Evolutionary conservation across 352 stramenopile species (phyloP), one percentile per base, ranked within the genome.

Genomic region (Pythium scleroteichum): DNA sequence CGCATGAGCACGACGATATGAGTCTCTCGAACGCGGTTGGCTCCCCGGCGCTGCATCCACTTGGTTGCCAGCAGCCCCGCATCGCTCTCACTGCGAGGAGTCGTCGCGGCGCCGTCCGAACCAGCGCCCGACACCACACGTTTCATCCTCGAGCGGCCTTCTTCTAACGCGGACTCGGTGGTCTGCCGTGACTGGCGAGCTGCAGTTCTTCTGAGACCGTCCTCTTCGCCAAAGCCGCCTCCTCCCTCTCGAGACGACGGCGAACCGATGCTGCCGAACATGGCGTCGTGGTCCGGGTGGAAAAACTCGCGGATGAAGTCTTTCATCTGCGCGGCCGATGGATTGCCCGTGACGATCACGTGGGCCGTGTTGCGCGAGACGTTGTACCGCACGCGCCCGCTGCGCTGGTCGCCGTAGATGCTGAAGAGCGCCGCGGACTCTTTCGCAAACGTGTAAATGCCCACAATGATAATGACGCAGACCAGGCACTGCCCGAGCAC

Each of bases 221-320:
- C 52, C 5, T 59, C 40, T 3, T 61, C 50, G 10, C 9, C 54
- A 19, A 74, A 66, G 4, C 54, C 57, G n/a, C 66, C 50, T 17
- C 27, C 53, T 2, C 13, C 10, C 16, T 16, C 2, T 41, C 7
- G 67, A 45, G 16, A 57, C 63, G 4, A 59, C 44, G 69, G 35
- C 0, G 55, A 27, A 16, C 53, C 57, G 64, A 38, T 23, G 29
- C 26, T 47, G 19, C 66, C 53, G 38, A 74, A 73, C 52, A 75
- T 49, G 2, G 56, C 62, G 14, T 93, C 78, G 46, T 95, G 87
- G 33, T 95, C 85, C 2, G 85, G 83, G 40, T 95, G 87, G 63
- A 95, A 95, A 66, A 95, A 94, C 56, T 95, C 87, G 53, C 83
- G 85, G 20, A 95, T 90, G 50, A 95, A 94, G 26, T 95, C 87